phyloP scores from a whole-genome alignment of 2,329 filamentous ascomycete genomes.

The Fusarium coffeatum region DNA sequence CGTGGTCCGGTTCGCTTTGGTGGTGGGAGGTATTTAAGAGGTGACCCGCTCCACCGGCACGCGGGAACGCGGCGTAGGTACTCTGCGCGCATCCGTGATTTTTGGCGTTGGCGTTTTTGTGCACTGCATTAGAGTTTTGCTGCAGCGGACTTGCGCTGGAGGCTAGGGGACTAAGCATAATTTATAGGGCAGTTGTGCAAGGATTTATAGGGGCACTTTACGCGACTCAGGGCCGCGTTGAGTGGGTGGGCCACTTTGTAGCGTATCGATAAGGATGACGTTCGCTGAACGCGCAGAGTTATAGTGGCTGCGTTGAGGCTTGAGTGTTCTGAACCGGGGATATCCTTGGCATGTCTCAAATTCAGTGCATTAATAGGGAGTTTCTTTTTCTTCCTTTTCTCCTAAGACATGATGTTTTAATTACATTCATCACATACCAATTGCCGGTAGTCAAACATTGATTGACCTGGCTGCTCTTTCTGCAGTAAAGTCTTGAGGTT shows the following conservation, averaged over 20 bases:
- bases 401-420: not conserved
- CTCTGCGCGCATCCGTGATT: constrained; percentile 28
- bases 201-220: constrained; percentile 26
- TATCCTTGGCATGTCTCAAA: constrained; percentile 24
- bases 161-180: not conserved
- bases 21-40: constrained; percentile 43
- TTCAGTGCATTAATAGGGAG: not conserved
- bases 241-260: constrained; percentile 16
- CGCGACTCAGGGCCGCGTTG: constrained; percentile 34
- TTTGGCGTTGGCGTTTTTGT: constrained; percentile 35
- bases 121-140: constrained; percentile 1
- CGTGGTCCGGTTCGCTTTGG: constrained; percentile 28
- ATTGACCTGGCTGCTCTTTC: not conserved
- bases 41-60: constrained; percentile 24
- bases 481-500: not conserved
- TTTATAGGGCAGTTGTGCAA: constrained; percentile 14
- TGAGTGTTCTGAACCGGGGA: constrained; percentile 14
- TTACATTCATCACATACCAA: not conserved
- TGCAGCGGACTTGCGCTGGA: constrained; percentile 17
- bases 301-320: constrained; percentile 24
- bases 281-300: constrained; percentile 34
- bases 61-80: constrained; percentile 25
- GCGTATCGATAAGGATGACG: constrained; percentile 37
- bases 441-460: not conserved
- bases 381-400: not conserved